These are phyloP conservation scores for Chaetomidium leptoderma DNA, from an alignment of 495 filamentous ascomycete genomes.

Conservation along the genomic window DNA sequence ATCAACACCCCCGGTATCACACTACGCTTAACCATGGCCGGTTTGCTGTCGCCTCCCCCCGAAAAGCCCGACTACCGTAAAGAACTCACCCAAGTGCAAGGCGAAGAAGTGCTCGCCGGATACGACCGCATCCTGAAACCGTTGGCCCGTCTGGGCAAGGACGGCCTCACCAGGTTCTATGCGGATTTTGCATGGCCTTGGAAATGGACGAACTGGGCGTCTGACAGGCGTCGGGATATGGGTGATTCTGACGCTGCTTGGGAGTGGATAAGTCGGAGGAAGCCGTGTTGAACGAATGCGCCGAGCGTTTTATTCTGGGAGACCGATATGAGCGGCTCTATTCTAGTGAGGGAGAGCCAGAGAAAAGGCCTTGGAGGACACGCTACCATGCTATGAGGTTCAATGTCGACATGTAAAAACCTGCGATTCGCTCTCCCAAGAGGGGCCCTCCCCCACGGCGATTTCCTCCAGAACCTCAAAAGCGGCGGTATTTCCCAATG, in stretches of 20 bases:
- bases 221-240: not conserved
- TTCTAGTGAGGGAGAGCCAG: not conserved
- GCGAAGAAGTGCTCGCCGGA: constrained; percentile 2
- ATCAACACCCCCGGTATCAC: not conserved
- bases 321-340: not conserved
- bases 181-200: constrained; percentile 7
- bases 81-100: not conserved
- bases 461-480: too few species aligned
- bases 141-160: not conserved
- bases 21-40: not conserved
- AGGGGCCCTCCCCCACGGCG: too few species aligned
- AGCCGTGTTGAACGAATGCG: constrained; percentile 2
- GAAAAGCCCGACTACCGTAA: not conserved
- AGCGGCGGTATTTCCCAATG: too few species aligned
- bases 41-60: not conserved
- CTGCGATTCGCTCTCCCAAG: too few species aligned
- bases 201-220: not conserved
- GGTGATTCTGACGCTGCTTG: not conserved
- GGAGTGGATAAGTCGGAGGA: not conserved
- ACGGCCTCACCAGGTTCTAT: not conserved
- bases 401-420: too few species aligned
- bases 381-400: too few species aligned
- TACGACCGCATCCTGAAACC: constrained; percentile 3
- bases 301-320: not conserved
- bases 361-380: not conserved